Base-by-base conservation (phyloP, 129 eudicot genomes). In the Pseudognaphalium luteoalbum region DNA sequence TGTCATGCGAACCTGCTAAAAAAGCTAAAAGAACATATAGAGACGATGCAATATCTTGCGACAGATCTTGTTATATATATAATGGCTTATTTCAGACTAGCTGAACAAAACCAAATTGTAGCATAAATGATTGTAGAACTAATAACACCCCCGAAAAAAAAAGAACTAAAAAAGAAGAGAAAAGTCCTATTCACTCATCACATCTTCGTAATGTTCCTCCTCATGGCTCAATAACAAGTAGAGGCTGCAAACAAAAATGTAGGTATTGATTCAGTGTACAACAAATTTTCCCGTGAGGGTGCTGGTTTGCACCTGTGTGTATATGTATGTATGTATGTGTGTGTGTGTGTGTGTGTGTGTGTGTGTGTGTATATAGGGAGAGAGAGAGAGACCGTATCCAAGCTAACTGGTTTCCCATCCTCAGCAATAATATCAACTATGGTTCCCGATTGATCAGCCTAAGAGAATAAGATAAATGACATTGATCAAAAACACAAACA, bases 371-470 rank as follows among this genome's bases (percentile, higher is more conserved):
- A 35, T 44, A 47, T n/a, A n/a, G n/a, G n/a, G 71, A 73, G 57
- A 58, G 41, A 70, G 73, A 66, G 42, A 78, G 29, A 47, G 64
- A 88, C 93, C 81, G 81, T 73, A 64, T 88, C 97, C 66, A 91
- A 75, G 67, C 97, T 91, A 66, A 91, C 91, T 56, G 97, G 88
- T 71, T 91, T 91, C n/a, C 81, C 93, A 59, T 91, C 97, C 30
- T 91, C 93, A 35, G 78, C 93, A 72, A 88, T 75, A 50, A 88
- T 76, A 73, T 91, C 97, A 28, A 81, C 81, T 33, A 91, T 6
- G 3, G 93, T 88, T 66, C 97, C 97, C 37, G 89, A 74, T 69
- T 83, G 81, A 82, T 88, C 97, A 84, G 97, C 91, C 97, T 91
- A 81, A 33, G 22, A 77, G 39, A 84, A 80, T 35, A 25, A 61